These are phyloP conservation scores for Cyberlindnera xylosilytica DNA, from an alignment of 805 yeast genomes.

Conservation along the genomic window DNA sequence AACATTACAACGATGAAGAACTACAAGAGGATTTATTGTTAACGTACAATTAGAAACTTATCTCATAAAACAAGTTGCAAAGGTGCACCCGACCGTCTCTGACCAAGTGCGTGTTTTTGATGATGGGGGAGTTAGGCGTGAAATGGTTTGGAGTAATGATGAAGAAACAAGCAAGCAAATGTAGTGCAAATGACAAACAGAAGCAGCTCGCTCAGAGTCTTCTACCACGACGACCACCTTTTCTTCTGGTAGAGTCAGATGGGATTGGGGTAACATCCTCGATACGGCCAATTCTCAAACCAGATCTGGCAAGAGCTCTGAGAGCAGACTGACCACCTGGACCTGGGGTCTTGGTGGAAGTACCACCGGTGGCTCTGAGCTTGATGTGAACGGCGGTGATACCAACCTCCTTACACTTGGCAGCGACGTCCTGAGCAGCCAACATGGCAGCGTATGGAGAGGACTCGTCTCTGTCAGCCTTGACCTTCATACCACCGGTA, in stretches of 20 bases:
- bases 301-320: constrained; percentile 99
- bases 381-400: constrained; percentile 99
- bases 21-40: too few species aligned
- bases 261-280: constrained; percentile 99
- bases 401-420: constrained; percentile 98
- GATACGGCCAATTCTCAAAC: constrained; percentile 99
- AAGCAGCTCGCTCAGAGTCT: constrained; percentile 61
- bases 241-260: constrained; percentile 99
- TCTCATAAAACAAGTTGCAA: constrained; percentile 26
- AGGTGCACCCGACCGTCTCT: constrained; percentile 8
- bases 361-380: constrained; percentile 99
- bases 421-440: constrained; percentile 99
- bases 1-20: too few species aligned
- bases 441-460: constrained; percentile 99
- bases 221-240: constrained; percentile 99
- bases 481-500: constrained; percentile 99
- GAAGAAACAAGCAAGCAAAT: constrained; percentile 10
- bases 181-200: background rate
- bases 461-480: constrained; percentile 99
- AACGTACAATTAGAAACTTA: constrained; percentile 31
- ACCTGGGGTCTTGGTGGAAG: constrained; percentile 99
- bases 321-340: constrained; percentile 99
- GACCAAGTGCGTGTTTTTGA: constrained; percentile 9
- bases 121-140: constrained; percentile 3
- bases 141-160: constrained; percentile 1